phyloP scores from a whole-genome alignment of 2,329 filamentous ascomycete genomes.

The Epichloe glyceriae region DNA sequence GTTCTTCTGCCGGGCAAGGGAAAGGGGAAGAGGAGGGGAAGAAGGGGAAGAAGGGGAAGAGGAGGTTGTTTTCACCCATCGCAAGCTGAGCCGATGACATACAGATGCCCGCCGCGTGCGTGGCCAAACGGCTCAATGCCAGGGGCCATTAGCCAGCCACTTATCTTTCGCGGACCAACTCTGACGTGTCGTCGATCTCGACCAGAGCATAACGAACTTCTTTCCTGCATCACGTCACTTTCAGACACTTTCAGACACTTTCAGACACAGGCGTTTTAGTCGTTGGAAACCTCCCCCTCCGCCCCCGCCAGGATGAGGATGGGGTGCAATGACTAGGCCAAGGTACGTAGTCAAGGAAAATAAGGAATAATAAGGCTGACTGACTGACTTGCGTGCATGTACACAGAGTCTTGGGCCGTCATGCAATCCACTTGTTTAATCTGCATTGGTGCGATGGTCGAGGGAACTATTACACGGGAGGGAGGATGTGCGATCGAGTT shows the following conservation, averaged over 20 bases:
- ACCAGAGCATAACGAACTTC: not conserved
- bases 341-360: not conserved
- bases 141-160: not conserved
- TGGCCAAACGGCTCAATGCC: not conserved
- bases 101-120: not conserved
- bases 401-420: not conserved
- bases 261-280: not conserved
- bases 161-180: not conserved
- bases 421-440: constrained; percentile 2
- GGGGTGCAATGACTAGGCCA: not conserved
- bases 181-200: not conserved
- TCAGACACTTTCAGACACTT: not conserved
- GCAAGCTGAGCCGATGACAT: not conserved
- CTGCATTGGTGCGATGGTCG: constrained; percentile 1
- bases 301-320: no score
- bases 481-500: not conserved
- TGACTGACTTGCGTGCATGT: not conserved
- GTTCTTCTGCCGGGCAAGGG: not conserved
- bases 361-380: not conserved
- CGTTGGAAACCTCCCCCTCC: not conserved
- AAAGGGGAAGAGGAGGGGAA: not conserved
- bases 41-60: not conserved
- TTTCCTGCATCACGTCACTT: not conserved
- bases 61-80: not conserved
- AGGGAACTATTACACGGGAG: not conserved